A percentile compares a stretch with the other conserved stretches of the same genome.
Evolutionary conservation across 768 basidiomycete genomes (phyloP).

Genomic region (Myochromella boudieri): DNA sequence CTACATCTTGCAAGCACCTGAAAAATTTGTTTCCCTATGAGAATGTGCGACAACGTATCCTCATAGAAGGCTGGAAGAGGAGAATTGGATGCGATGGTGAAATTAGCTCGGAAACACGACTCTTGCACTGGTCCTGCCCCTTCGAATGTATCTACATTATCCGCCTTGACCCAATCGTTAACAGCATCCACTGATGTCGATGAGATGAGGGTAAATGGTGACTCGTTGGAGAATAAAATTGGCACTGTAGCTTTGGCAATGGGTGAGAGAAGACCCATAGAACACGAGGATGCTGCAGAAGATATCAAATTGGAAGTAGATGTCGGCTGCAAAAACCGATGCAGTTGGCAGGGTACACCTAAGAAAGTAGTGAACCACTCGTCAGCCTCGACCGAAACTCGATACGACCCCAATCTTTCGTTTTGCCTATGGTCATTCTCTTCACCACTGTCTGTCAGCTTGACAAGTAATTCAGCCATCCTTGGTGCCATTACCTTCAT

Average conservation of each 20-base stretch:
- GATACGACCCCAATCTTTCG: background rate
- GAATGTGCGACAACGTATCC: slow-evolving; percentile 9
- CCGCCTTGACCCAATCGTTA: slow-evolving; percentile 10
- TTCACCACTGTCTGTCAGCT: background rate
- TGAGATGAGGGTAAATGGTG: slow-evolving; percentile 17
- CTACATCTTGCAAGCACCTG: slow-evolving; percentile 13
- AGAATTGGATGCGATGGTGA: slow-evolving; percentile 5
- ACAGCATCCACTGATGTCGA: slow-evolving; percentile 9
- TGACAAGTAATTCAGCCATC: slow-evolving; percentile 10
- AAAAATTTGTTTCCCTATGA: slow-evolving; percentile 13
- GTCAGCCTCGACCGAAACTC: slow-evolving; percentile 11
- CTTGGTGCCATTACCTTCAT: slow-evolving; percentile 12
- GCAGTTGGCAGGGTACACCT: slow-evolving; percentile 12
- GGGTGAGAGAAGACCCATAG: background rate
- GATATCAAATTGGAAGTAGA: slow-evolving; percentile 1
- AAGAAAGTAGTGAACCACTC: slow-evolving; percentile 15
- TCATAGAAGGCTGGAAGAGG: slow-evolving; percentile 10
- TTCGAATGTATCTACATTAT: background rate
- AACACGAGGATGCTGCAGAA: too few relatives aligned
- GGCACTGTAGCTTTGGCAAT: background rate
- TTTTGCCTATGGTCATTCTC: background rate
- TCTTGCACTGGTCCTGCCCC: background rate
- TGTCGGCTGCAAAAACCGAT: slow-evolving; percentile 3
- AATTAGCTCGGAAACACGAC: slow-evolving; percentile 17
- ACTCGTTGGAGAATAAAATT: slow-evolving; percentile 17